These are phyloP conservation scores for Eimeria acervulina DNA, from an alignment of 169 alveolate species.

Conservation along the genomic window DNA sequence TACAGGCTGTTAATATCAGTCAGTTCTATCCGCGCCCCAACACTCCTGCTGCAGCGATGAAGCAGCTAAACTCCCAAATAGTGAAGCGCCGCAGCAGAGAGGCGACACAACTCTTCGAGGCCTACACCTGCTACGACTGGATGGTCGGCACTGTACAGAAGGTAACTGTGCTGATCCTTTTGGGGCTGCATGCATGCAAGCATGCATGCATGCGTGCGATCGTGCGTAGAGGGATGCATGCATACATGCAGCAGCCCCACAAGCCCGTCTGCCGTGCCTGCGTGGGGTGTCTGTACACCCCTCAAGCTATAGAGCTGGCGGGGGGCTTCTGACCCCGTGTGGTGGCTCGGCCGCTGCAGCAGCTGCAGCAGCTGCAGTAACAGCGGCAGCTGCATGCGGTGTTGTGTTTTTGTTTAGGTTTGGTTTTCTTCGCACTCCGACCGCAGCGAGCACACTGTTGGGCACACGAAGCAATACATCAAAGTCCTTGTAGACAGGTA, in stretches of 20 bases:
- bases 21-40: slow-evolving; percentile 99
- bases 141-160: slow-evolving; percentile 74
- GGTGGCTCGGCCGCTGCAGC: not conserved
- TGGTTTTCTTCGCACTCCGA: slow-evolving; percentile 80
- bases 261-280: not conserved
- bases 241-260: not conserved
- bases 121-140: slow-evolving; percentile 81
- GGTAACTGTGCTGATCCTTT: slow-evolving; percentile 36
- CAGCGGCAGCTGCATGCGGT: not conserved
- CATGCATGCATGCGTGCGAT: not conserved
- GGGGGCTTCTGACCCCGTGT: not conserved
- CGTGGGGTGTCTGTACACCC: not conserved
- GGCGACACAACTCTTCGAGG: slow-evolving; percentile 81
- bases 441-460: slow-evolving; percentile 82
- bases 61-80: slow-evolving; percentile 85
- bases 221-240: not conserved
- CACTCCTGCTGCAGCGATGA: slow-evolving; percentile 97
- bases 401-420: slow-evolving; percentile 57
- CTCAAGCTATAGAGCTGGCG: not conserved
- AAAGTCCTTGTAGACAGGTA: slow-evolving; percentile 83
- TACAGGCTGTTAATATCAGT: slow-evolving; percentile 95
- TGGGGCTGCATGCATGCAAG: not conserved
- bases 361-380: not conserved
- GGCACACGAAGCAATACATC: slow-evolving; percentile 86
- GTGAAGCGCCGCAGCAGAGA: slow-evolving; percentile 85